Base-by-base conservation (phyloP, 2,329 filamentous ascomycete genomes). In the Graphiopsis chlorocephala region DNA sequence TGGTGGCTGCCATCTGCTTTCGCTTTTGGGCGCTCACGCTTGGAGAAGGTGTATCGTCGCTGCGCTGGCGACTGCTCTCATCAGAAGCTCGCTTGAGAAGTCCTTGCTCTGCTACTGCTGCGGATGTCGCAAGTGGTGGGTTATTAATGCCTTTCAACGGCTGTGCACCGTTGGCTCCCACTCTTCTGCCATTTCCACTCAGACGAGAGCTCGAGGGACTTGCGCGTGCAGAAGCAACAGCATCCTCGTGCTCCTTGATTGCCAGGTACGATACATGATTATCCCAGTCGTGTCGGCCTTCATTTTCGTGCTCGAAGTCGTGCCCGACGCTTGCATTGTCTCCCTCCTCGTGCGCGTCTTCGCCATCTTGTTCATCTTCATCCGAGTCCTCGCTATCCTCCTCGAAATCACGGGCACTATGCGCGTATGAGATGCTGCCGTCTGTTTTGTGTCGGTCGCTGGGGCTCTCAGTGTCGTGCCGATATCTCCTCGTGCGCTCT, bases 1-100 rank as follows among this genome's bases (percentile, higher is more conserved):
- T 29, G 42, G 12, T n/a, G 14, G 20, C 14, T 23, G 55, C 25
- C 26, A 28, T 38, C 31, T 55, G 60, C 50, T 50, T 29, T 8
- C 60, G 48, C 35, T 52, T 35, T n/a, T 62, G 60, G 2, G 48
- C 48, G 25, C 33, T 33, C 25, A 62, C 28, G 26, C 60, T 62
- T 8, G 60, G 60, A 26, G 60, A 62, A n/a, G 60, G 48, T 17
- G 60, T 55, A 11, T 42, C 48, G 48, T 55, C 33, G 33, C 48
- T 62, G 25, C 60, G 60, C 17, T 50, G 42, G 29, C 20, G 48
- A 20, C 60, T 62, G 48, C 48, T 62, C 48, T 55, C 60, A 26
- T 62, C 48, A 3, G 60, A 62, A 17, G 48, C 60, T 8, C 60
- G 60, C 25, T 62, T 62, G 31, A 62, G 48, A 12, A 53, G 60